Conservation (phyloP, 2,329 filamentous ascomycete species). For the Lizonia empirigonia region DNA sequence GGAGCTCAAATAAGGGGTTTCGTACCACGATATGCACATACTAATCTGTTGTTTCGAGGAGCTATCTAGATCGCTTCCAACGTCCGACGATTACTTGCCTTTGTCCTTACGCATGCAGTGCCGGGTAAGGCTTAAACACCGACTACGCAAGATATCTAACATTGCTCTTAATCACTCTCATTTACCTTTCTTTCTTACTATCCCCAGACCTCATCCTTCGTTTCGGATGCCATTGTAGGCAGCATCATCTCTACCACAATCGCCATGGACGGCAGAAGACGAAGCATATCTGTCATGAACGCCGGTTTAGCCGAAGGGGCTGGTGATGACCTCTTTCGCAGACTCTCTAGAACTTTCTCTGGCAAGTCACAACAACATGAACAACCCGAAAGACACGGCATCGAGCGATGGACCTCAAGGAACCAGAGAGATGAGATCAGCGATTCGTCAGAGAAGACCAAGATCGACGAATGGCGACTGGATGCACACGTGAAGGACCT, state of each 20-base stretch:
- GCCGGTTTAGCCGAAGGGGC: constrained; percentile 12
- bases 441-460: constrained; percentile 21
- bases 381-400: constrained; percentile 1
- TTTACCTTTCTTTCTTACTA: background rate
- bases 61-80: constrained; percentile 1
- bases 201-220: background rate
- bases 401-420: constrained; percentile 14
- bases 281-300: constrained; percentile 12
- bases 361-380: constrained; percentile 24
- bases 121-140: background rate
- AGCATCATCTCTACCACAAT: background rate
- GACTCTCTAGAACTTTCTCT: constrained; percentile 26
- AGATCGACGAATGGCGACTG: constrained; percentile 31
- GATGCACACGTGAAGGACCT: constrained; percentile 27
- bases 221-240: background rate
- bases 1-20: background rate
- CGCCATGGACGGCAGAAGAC: constrained; percentile 14
- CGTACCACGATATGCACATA: constrained; percentile 7
- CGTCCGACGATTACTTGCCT: background rate
- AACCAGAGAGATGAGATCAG: constrained; percentile 6
- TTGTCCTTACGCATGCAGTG: background rate
- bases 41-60: background rate
- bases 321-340: constrained; percentile 22
- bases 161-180: background rate
- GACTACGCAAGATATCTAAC: background rate